These are phyloP conservation scores for Hymenotorrendiella dingleyae DNA, from an alignment of 2,329 filamentous ascomycete genomes.

Conservation along the genomic window DNA sequence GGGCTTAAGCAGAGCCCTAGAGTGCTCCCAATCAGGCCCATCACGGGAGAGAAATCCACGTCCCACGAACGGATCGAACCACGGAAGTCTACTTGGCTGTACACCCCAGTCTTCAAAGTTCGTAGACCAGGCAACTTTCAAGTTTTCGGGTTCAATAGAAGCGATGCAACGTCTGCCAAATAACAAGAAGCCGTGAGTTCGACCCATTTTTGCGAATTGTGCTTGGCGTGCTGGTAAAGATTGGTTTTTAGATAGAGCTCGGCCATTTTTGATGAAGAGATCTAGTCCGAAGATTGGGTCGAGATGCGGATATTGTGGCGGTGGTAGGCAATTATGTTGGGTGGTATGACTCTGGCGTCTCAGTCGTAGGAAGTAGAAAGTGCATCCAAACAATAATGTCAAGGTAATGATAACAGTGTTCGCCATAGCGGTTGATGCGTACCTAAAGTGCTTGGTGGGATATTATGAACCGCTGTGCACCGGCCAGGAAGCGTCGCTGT, in stretches of 20 bases:
- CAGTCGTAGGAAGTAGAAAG: too few relatives aligned
- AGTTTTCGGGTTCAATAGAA: conserved; percentile 33
- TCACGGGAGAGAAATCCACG: conserved; percentile 15
- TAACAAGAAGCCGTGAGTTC: background rate
- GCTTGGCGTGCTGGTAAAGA: background rate
- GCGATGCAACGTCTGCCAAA: background rate
- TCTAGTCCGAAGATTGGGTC: conserved; percentile 4
- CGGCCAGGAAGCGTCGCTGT: too few relatives aligned
- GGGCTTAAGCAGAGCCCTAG: conserved; percentile 41
- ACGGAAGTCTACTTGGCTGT: conserved; percentile 51
- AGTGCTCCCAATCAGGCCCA: conserved; percentile 14
- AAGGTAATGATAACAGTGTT: too few relatives aligned
- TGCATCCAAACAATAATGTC: too few relatives aligned
- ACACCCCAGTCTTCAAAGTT: conserved; percentile 43
- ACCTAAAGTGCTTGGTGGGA: too few relatives aligned
- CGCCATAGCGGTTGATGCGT: too few relatives aligned
- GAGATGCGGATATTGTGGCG: background rate
- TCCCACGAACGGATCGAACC: conserved; percentile 31
- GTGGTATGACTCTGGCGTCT: background rate
- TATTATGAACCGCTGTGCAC: too few relatives aligned
- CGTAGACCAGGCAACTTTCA: conserved; percentile 45
- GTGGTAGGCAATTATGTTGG: background rate
- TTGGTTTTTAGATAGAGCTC: too few relatives aligned
- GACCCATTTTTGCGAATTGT: background rate
- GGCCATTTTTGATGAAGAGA: conserved; percentile 1